Base-by-base conservation (phyloP, 2,329 filamentous ascomycete species). In the Fusarium compactum region DNA sequence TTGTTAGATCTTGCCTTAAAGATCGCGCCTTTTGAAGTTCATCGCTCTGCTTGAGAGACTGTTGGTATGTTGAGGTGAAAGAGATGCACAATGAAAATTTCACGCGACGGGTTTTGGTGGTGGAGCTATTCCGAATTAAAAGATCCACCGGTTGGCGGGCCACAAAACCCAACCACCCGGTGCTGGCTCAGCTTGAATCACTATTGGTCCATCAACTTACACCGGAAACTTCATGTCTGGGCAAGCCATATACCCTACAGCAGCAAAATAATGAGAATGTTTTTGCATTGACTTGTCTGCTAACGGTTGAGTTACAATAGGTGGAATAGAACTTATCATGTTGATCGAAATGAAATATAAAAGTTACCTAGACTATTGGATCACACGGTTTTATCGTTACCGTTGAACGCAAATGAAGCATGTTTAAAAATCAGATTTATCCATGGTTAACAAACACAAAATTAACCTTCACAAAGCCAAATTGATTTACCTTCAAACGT, bases 91-190 rank as follows among this genome's bases (percentile, higher is more conserved):
- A 22, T 52, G 41, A 69, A 71, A 71, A 58, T 70, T 71, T 65
- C 30, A 60, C 45, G 43, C 30, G 25, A 47, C 32, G 38, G 53
- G 47, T 69, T 66, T 71, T 32, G 24, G 64, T 27, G 34, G 68
- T 53, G 60, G 56, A 58, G 56, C 29, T 52, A 32, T 20, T 9
- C 25, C 25, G 16, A 46, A 30, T 44, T 45, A 53, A 44, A 27
- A 29, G n/a, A 40, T 48, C 60, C 43, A 52, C 29, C 40, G 40
- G 68, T 71, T 71, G 68, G 68, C 55, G 45, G 64, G 68, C 52
- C 65, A 69, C 22, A 48, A 22, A 62, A 11, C 58, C 44, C 41
- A 41, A 40, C 59, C 62, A 57, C 51, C 38, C 18, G 47, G 27
- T 29, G 24, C 46, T n/a, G 25, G 18, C 27, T 10, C 8, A 6